Evolutionary conservation across 2,329 filamentous ascomycete genomes (phyloP).

Genomic region (Pseudogymnoascus sp.): DNA sequence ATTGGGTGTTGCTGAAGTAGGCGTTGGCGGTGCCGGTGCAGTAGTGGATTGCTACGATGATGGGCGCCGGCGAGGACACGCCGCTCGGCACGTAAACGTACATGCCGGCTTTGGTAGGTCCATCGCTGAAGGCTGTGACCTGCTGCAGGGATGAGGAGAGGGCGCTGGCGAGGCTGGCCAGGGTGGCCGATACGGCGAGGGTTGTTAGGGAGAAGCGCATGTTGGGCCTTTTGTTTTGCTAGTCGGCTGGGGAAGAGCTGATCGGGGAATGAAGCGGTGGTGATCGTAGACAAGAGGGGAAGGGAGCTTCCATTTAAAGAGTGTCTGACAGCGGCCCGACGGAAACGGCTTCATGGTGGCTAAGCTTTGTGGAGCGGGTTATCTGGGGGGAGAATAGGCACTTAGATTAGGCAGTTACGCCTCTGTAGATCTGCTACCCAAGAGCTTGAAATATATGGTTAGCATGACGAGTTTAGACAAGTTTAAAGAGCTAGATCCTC

Average conservation of each 20-base stretch:
- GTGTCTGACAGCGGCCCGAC: background rate
- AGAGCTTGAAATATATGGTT: background rate
- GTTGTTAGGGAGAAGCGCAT: background rate
- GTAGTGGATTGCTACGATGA: slow-evolving; percentile 21
- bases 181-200: slow-evolving; percentile 19
- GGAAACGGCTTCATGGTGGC: background rate
- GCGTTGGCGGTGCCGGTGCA: slow-evolving; percentile 12
- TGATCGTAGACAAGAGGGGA: background rate
- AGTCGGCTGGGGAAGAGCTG: background rate
- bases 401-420: background rate
- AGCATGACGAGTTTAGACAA: background rate
- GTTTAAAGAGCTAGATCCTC: background rate
- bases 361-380: background rate
- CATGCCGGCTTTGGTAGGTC: slow-evolving; percentile 20
- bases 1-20: slow-evolving; percentile 21
- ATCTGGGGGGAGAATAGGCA: background rate
- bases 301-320: slow-evolving; percentile 2
- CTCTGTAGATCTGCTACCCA: background rate
- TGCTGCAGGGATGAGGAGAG: slow-evolving; percentile 13
- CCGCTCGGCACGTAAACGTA: slow-evolving; percentile 22
- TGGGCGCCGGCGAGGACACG: slow-evolving; percentile 15
- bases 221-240: background rate
- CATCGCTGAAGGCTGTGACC: slow-evolving; percentile 18
- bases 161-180: background rate
- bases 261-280: background rate